Evolutionary conservation across 2,329 filamentous ascomycete species (phyloP).

Genomic region (Pestalotiopsis sp.): DNA sequence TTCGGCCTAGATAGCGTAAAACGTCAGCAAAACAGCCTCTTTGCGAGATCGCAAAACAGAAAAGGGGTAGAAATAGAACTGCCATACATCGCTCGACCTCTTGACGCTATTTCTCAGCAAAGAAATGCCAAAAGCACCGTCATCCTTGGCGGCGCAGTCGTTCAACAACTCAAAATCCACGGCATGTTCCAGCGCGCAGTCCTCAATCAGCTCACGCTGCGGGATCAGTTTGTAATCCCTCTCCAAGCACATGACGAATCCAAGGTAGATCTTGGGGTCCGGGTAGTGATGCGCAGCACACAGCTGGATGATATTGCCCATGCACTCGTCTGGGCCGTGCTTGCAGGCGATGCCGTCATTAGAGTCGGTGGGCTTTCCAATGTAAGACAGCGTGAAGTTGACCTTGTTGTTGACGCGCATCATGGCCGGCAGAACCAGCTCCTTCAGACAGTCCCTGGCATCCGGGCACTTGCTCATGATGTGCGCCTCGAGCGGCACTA

Average conservation of each 20-base stretch:
- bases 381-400: conserved; percentile 88
- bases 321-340: conserved; percentile 85
- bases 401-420: conserved; percentile 79
- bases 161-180: conserved; percentile 83
- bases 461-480: conserved; percentile 99
- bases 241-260: conserved; percentile 90
- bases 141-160: conserved; percentile 75
- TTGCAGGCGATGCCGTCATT: conserved; percentile 86
- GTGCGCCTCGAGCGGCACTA: conserved; percentile 85
- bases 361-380: conserved; percentile 71
- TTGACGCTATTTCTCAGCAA: conserved; percentile 70
- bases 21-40: conserved; percentile 10
- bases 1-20: conserved; percentile 46
- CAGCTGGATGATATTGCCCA: conserved; percentile 93
- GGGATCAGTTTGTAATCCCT: conserved; percentile 78
- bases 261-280: conserved; percentile 83
- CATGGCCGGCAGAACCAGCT: conserved; percentile 86
- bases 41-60: neutral
- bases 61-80: conserved; percentile 1
- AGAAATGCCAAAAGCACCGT: conserved; percentile 69
- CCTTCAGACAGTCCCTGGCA: conserved; percentile 78
- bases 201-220: conserved; percentile 73
- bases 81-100: conserved; percentile 59
- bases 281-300: conserved; percentile 84
- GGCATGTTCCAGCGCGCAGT: conserved; percentile 89